Percentiles rank a stretch among this genome's conserved stretches.
Conservation (phyloP, 176 grass and related monocot genomes). For the Puccinellia tenuiflora region DNA sequence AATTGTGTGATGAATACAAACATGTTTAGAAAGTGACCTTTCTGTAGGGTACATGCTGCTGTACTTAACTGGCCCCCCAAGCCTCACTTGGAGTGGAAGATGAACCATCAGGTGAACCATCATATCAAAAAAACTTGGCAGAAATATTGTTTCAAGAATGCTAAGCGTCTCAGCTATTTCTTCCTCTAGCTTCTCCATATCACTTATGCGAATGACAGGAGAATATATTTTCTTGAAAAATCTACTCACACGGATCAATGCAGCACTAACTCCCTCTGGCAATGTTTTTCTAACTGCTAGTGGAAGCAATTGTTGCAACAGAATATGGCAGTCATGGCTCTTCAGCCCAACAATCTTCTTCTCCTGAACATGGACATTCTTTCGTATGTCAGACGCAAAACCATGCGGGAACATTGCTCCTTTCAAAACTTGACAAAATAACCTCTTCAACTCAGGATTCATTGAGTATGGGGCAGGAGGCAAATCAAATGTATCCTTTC, state of each 20-base stretch:
- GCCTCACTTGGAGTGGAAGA: background rate
- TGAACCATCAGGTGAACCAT: background rate
- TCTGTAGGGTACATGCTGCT: background rate
- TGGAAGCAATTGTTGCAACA: background rate
- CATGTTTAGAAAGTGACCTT: background rate
- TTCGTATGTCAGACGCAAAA: background rate
- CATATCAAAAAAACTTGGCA: background rate
- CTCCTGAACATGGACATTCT: background rate
- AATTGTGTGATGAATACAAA: background rate
- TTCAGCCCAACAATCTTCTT: background rate
- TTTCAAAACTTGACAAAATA: background rate
- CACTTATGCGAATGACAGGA: background rate
- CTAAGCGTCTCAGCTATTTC: background rate
- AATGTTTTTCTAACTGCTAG: background rate
- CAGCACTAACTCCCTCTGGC: background rate
- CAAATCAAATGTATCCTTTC: background rate
- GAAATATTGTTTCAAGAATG: background rate
- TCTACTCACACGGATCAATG: background rate
- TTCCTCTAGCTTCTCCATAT: background rate
- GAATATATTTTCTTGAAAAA: background rate
- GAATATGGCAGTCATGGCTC: background rate
- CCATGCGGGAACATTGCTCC: background rate
- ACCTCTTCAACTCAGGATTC: background rate
- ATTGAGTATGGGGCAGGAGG: background rate
- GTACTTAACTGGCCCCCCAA: background rate